phyloP scores from a whole-genome alignment of 495 filamentous ascomycete species.

The Penicilliopsis zonata region DNA sequence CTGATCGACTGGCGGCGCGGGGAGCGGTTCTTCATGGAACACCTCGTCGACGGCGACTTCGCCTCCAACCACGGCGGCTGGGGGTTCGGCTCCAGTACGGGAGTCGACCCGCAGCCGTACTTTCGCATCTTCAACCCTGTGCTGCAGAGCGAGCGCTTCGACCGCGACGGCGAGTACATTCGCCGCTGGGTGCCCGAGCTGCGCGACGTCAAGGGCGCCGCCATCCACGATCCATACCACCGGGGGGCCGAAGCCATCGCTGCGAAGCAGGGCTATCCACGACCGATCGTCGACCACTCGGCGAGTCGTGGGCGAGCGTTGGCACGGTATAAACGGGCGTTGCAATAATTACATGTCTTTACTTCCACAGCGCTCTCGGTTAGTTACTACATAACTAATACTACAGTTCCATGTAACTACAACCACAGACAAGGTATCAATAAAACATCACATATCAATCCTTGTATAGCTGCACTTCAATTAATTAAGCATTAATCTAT shows the following conservation, averaged over 20 bases:
- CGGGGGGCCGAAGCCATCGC: conserved; percentile 47
- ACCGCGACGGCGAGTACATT: conserved; percentile 45
- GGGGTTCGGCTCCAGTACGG: conserved; percentile 71
- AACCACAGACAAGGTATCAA: too few relatives aligned
- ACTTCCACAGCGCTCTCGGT: too few relatives aligned
- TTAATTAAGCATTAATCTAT: too few relatives aligned
- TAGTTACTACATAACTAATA: too few relatives aligned
- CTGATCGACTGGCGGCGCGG: conserved; percentile 86
- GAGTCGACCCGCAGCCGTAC: conserved; percentile 86
- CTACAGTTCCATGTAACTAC: too few relatives aligned
- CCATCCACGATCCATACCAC: conserved; percentile 70
- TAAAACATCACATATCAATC: too few relatives aligned
- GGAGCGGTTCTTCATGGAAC: conserved; percentile 80
- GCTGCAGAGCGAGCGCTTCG: conserved; percentile 74
- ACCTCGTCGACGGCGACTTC: conserved; percentile 86
- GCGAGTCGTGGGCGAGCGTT: conserved; percentile 51
- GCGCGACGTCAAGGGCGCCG: conserved; percentile 41
- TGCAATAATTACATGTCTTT: too few relatives aligned
- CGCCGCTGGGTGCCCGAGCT: conserved; percentile 52
- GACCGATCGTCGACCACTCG: conserved; percentile 63
- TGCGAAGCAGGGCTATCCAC: conserved; percentile 60
- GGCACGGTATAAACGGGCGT: conserved; percentile 56
- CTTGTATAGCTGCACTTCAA: too few relatives aligned
- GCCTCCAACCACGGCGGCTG: conserved; percentile 87
- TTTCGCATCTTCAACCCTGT: conserved; percentile 87